A percentile compares a stretch with the other conserved stretches of the same genome.
Evolutionary conservation across 306 rosid species (phyloP).

Genomic region (Prunus salicina): DNA sequence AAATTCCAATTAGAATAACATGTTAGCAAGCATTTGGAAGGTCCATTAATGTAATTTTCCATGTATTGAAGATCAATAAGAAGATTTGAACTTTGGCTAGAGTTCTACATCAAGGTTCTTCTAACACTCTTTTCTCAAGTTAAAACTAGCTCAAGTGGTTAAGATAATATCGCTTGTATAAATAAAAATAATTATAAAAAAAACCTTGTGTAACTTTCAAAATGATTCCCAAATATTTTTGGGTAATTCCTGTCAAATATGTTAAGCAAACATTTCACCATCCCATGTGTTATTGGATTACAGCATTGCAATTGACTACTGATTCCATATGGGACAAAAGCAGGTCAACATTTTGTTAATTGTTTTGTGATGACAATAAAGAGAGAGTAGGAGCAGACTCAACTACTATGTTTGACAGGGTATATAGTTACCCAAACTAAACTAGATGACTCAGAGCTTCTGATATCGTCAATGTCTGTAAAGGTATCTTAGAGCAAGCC

Average conservation of each 20-base stretch:
- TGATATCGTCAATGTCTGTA: background rate
- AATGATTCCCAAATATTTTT: background rate
- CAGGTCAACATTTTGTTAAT: background rate
- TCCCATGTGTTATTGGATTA: conserved; percentile 3
- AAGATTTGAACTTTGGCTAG: no score
- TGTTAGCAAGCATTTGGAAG: no score
- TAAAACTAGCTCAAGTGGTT: no score
- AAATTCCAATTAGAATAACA: no score
- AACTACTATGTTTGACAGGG: conserved; percentile 44
- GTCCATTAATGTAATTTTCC: no score
- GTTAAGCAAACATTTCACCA: background rate
- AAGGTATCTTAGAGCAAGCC: background rate
- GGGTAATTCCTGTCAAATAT: background rate
- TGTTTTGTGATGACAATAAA: background rate
- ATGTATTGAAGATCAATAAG: no score
- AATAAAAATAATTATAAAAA: no score
- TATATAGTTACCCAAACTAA: conserved; percentile 7
- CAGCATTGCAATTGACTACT: background rate
- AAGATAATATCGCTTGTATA: no score
- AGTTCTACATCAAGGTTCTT: no score
- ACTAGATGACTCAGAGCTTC: conserved; percentile 5
- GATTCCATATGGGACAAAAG: background rate
- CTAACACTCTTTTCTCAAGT: no score
- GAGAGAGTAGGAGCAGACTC: conserved; percentile 29
- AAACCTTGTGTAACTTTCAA: background rate